Percentiles rank a stretch among this genome's conserved stretches.
phyloP scores from a whole-genome alignment of 257 asterid species.

The Rehmannia glutinosa region DNA sequence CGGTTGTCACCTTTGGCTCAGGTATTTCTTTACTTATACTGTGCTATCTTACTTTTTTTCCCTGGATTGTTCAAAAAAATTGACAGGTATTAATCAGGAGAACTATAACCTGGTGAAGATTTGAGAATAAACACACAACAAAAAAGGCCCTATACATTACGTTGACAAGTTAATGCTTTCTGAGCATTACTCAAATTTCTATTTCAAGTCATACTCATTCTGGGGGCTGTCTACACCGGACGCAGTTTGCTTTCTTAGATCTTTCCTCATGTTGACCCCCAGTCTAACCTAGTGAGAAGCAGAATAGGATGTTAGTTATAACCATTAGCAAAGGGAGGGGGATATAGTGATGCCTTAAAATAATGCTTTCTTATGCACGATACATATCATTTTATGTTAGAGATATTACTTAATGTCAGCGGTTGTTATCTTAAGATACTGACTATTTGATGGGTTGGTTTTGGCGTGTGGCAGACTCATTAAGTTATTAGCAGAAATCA shows the following conservation, averaged over 20 bases:
- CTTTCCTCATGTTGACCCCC: not conserved
- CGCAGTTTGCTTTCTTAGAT: not conserved
- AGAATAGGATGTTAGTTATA: not conserved
- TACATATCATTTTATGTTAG: not conserved
- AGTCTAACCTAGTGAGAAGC: no score
- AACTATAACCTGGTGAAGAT: not conserved
- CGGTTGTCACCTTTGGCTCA: slow-evolving; percentile 95
- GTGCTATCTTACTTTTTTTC: not conserved
- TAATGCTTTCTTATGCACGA: not conserved
- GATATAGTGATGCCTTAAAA: not conserved
- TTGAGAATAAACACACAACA: not conserved
- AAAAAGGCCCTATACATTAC: not conserved
- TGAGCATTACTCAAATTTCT: not conserved
- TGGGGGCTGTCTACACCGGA: not conserved
- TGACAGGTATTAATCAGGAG: not conserved
- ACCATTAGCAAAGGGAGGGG: not conserved
- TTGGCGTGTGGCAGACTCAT: not conserved
- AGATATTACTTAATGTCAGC: not conserved
- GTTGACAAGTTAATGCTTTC: not conserved
- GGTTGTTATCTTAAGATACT: not conserved
- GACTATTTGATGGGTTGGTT: not conserved
- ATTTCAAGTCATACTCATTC: not conserved
- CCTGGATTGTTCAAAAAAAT: not conserved
- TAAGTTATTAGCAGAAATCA: not conserved
- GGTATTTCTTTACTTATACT: slow-evolving; percentile 34